These are phyloP conservation scores for Silybum marianum DNA, from an alignment of 129 eudicot species.

Conservation along the genomic window DNA sequence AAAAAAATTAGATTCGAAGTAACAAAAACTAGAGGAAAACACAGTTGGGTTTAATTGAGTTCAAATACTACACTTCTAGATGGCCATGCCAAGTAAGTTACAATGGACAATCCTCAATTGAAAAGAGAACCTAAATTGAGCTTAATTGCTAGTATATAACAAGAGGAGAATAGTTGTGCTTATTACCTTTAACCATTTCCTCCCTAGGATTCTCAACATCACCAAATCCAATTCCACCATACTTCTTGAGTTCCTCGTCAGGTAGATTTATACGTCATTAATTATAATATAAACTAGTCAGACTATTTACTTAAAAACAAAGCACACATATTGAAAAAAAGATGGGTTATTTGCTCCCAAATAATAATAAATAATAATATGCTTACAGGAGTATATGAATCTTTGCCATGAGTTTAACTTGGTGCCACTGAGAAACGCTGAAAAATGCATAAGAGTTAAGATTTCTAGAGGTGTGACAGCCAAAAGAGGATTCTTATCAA, in stretches of 20 bases:
- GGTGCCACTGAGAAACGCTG: slow-evolving; percentile 19
- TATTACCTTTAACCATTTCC: slow-evolving; percentile 4
- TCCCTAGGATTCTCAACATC: slow-evolving; percentile 10
- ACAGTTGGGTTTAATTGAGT: neutral
- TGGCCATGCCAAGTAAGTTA: neutral
- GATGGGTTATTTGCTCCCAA: too few relatives aligned
- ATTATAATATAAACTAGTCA: neutral
- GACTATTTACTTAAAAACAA: neutral
- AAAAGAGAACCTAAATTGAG: neutral
- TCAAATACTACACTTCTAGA: neutral
- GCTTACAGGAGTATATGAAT: slow-evolving; percentile 18
- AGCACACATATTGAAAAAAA: neutral
- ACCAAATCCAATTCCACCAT: neutral
- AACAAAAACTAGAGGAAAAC: neutral
- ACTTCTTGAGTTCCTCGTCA: neutral
- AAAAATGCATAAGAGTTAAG: slow-evolving; percentile 10
- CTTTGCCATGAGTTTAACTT: slow-evolving; percentile 20
- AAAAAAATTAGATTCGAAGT: neutral
- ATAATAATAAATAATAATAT: neutral
- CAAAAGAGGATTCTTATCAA: neutral
- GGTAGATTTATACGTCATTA: slow-evolving; percentile 14
- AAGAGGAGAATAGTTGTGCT: neutral
- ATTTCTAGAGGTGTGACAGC: neutral
- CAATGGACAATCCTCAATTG: neutral
- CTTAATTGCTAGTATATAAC: neutral